Base-by-base conservation (phyloP, 176 grass and related monocot species). In the Sorghum bicolor region DNA sequence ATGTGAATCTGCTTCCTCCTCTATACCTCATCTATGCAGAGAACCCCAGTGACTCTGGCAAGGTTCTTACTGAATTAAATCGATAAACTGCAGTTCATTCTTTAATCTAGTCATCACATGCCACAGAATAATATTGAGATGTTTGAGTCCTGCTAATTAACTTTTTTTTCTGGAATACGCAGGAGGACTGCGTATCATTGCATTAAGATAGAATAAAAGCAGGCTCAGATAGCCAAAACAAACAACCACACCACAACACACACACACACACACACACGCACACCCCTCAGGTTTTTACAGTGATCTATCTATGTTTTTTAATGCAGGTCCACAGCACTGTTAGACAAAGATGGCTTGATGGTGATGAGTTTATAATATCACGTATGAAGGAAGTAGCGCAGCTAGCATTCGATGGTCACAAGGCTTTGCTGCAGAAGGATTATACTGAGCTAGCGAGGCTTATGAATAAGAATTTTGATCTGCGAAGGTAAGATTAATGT, bases 1-100 rank as follows among this genome's bases (percentile, higher is more conserved):
- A 93, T 53, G 34, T 88, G 0, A 81, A 68, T 78, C 76, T 94
- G 77, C 91, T 95, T 26, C 95, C 92, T 68, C 87, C 91, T 74
- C 80, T 98, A 1, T 86, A 86, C 80, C 85, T 98, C 40, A 98
- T 98, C 25, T 93, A 98, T 62, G 85, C 91, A 29, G 85, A 95
- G 47, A 98, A 98, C 76, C 92, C 95, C 40, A 95, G 92, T 9
- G 95, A 98, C 76, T 98, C 91, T 44, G 91, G 95, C 64, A 98
- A 98, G 95, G 95, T 98, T 78, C 28, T 83, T 79, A 24, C 66
- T 32, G 24, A 72, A 37, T n/a, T 82, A 2, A 28, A 80, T 80
- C 31, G 19, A 15, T 26, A 52, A 71, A 83, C 22, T 26, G 20
- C 3, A 37, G 2, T 0, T 37, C n/a, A 20, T 64, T 6, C 53